Base-by-base conservation (phyloP, 345 rosid genomes). In the Eucalyptus grandis region DNA sequence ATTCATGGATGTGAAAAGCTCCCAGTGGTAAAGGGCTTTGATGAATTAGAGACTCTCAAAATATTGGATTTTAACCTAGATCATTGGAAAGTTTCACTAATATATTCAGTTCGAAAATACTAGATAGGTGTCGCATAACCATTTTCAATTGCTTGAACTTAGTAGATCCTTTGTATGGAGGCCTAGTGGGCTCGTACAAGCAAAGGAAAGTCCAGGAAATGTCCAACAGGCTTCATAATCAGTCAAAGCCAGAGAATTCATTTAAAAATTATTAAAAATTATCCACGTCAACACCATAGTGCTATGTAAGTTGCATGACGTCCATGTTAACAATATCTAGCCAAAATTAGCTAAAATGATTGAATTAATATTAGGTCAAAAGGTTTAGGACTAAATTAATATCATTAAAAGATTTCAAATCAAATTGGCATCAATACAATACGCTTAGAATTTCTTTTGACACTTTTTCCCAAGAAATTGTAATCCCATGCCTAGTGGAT, bases 271-370 rank as follows among this genome's bases (percentile, higher is more conserved):
- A 54, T 19, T 21, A 19, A 53, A 53, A 53, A 7, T 53, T 53
- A 21, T 53, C 26, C 11, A 54, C 0, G 5, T 50, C 21, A 50
- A 6, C 2, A 50, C 0, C 7, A 15, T 0, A 50, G 54, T 50
- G 1, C 0, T 50, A 16, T 50, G 19, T 8, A 54, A 54, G 58
- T 19, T 19, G 58, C 26, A 15, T 21, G 24, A 1, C 4, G 4
- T 53, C 5, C 8, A 51, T 51, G 4, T 51, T 1, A 51, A 1
- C 3, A 17, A 51, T 15, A 15, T 51, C 21, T 51, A 17, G 8
- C 1, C 54, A 51, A 53, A 53, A 19, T 53, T 53, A 19, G 58
- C 58, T 17, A 7, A 21, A 53, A 50, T 50, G 3, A 50, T 6
- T 50, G 1, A 50, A 50, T 50, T 50, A 50, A 50, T 50, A 50